Conservation (phyloP, 257 asterid species). For the Capsicum chinense region DNA sequence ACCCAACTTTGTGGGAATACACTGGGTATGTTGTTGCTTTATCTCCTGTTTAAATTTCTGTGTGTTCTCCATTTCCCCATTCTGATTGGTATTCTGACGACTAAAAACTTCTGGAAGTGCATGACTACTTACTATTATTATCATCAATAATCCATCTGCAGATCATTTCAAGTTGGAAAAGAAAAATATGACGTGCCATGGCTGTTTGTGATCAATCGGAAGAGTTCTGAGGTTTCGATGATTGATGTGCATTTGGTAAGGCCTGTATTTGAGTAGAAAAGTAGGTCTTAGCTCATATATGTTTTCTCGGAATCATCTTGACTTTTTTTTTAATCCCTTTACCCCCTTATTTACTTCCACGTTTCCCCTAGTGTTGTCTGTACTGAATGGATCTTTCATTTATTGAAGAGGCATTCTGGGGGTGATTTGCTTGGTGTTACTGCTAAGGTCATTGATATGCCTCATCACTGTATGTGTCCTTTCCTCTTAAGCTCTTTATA, state of each 20-base stretch:
- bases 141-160: constrained; percentile 48
- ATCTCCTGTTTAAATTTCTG: background rate
- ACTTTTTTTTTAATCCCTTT: constrained; percentile 8
- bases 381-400: constrained; percentile 37
- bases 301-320: background rate
- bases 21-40: too few relatives aligned
- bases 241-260: constrained; percentile 88
- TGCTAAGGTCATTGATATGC: constrained; percentile 86
- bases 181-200: constrained; percentile 90
- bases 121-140: background rate
- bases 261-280: constrained; percentile 31
- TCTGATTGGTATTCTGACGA: background rate
- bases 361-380: constrained; percentile 27
- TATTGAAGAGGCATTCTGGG: constrained; percentile 77
- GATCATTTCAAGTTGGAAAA: constrained; percentile 95
- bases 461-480: constrained; percentile 60
- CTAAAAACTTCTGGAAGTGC: background rate
- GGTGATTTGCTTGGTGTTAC: constrained; percentile 87
- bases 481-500: background rate
- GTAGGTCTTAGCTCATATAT: constrained; percentile 9
- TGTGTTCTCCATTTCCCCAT: background rate
- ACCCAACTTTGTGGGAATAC: too few relatives aligned
- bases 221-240: constrained; percentile 94
- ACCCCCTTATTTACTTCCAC: constrained; percentile 9
- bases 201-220: constrained; percentile 86